A percentile compares a stretch with the other conserved stretches of the same genome.
Evolutionary conservation across 2,329 filamentous ascomycete species (phyloP).

Genomic region (Aschersonia sp.): DNA sequence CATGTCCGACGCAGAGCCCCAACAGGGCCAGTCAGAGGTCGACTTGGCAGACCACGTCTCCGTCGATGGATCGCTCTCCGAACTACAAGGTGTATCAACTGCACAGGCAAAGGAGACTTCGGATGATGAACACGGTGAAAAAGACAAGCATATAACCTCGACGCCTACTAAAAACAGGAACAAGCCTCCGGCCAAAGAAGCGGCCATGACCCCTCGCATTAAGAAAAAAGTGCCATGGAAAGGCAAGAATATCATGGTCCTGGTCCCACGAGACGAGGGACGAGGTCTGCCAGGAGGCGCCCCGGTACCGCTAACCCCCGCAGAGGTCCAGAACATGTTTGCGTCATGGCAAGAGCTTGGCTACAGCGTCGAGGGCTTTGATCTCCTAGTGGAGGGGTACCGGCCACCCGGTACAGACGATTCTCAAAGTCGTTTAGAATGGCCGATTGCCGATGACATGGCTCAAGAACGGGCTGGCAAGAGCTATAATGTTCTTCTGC

Average conservation of each 20-base stretch:
- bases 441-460: constrained; percentile 49
- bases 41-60: constrained; percentile 6
- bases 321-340: constrained; percentile 47
- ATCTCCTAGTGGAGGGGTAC: constrained; percentile 36
- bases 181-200: constrained; percentile 22
- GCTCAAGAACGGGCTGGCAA: constrained; percentile 36
- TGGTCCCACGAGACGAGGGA: constrained; percentile 52
- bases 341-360: constrained; percentile 53
- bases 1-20: constrained; percentile 16
- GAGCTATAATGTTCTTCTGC: constrained; percentile 49
- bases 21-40: constrained; percentile 1
- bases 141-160: constrained; percentile 12
- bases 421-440: constrained; percentile 53
- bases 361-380: constrained; percentile 55
- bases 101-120: background rate
- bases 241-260: constrained; percentile 59
- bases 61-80: constrained; percentile 1
- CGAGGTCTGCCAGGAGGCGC: constrained; percentile 42
- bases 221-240: constrained; percentile 65
- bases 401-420: constrained; percentile 23
- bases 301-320: constrained; percentile 36
- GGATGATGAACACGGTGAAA: constrained; percentile 9
- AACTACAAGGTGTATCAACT: background rate
- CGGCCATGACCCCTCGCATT: constrained; percentile 34
- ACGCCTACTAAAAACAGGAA: constrained; percentile 21